Evolutionary conservation across 305 asterid genomes (phyloP).

Genomic region (Fraxinus sp.): DNA sequence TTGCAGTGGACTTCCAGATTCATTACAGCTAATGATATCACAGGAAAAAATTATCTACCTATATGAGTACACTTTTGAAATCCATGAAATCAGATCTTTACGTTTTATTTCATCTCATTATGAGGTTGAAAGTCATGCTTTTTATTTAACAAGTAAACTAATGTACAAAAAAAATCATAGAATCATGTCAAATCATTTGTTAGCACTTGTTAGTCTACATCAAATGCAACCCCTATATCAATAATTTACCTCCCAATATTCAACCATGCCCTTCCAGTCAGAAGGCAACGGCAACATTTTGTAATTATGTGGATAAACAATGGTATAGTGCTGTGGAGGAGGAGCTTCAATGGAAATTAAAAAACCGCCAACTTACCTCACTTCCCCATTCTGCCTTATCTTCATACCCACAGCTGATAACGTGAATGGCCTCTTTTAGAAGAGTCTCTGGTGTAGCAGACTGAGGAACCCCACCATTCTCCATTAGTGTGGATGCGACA

Average conservation of each 20-base stretch:
- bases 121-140: neutral
- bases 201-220: neutral
- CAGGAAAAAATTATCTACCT: neutral
- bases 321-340: neutral
- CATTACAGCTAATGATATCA: neutral
- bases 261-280: neutral
- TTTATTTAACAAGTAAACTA: neutral
- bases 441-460: slow-evolving; percentile 94
- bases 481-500: slow-evolving; percentile 95
- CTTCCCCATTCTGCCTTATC: slow-evolving; percentile 98
- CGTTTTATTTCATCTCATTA: neutral
- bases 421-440: slow-evolving; percentile 96
- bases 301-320: neutral
- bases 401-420: slow-evolving; percentile 95
- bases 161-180: neutral
- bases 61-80: neutral
- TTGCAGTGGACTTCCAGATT: neutral
- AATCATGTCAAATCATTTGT: neutral
- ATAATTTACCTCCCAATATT: neutral
- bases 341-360: neutral
- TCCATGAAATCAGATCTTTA: neutral
- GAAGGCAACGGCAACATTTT: neutral
- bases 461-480: slow-evolving; percentile 97
- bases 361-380: slow-evolving; percentile 48
- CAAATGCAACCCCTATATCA: neutral